Percentiles rank a stretch among this genome's conserved stretches.
Conservation (phyloP, 352 stramenopile species). For the Globisporangium middletonii region DNA sequence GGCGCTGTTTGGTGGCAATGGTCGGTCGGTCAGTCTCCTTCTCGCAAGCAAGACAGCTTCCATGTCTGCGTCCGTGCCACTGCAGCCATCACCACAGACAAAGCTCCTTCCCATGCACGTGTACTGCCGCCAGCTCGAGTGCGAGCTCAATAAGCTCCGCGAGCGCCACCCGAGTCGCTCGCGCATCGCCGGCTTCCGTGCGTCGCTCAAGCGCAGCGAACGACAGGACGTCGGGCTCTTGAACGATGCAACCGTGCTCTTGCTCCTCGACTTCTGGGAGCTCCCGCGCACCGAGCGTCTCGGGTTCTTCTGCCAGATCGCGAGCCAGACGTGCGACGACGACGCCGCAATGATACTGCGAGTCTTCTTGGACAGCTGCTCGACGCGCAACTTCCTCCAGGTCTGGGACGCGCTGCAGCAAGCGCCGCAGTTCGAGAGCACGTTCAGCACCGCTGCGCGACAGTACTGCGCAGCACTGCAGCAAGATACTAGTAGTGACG, state of each 20-base stretch:
- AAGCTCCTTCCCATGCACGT: slow-evolving; percentile 35
- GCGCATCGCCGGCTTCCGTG: slow-evolving; percentile 7
- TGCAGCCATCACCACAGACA: neutral
- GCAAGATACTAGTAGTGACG: neutral
- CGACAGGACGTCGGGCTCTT: slow-evolving; percentile 38
- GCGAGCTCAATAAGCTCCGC: slow-evolving; percentile 40
- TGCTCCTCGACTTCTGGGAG: slow-evolving; percentile 65
- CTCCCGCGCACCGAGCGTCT: slow-evolving; percentile 49
- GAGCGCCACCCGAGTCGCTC: slow-evolving; percentile 16
- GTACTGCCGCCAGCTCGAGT: slow-evolving; percentile 63
- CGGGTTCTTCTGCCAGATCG: slow-evolving; percentile 65
- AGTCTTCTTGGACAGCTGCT: slow-evolving; percentile 15
- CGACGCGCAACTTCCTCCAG: slow-evolving; percentile 36
- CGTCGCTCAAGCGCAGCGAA: slow-evolving; percentile 16
- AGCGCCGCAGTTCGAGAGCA: slow-evolving; percentile 37
- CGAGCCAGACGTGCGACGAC: slow-evolving; percentile 43
- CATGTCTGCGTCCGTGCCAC: neutral
- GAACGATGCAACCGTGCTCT: slow-evolving; percentile 46
- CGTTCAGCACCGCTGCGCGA: slow-evolving; percentile 21
- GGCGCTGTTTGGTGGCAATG: neutral
- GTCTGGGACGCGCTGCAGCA: slow-evolving; percentile 47
- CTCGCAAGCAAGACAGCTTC: neutral
- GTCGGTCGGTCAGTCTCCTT: slow-evolving; percentile 8
- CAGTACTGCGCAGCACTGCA: slow-evolving; percentile 14
- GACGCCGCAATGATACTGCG: slow-evolving; percentile 38